A percentile compares a stretch with the other conserved stretches of the same genome.
These are phyloP conservation scores for Cryptosporidium ryanae DNA, from an alignment of 169 alveolate species.

Conservation along the genomic window DNA sequence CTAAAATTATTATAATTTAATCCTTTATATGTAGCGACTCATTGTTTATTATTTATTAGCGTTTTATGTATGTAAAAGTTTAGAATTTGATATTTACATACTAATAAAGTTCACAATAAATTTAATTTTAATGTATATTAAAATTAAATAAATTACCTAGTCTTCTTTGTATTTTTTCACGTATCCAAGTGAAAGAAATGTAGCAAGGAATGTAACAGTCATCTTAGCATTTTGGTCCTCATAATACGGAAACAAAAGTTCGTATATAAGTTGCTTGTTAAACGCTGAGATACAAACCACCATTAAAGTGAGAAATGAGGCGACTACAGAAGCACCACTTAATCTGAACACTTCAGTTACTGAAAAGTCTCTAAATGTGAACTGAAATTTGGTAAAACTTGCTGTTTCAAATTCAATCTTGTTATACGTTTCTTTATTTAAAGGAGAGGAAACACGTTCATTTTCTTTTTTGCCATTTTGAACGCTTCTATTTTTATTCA, in stretches of 20 bases:
- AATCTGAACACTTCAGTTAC: conserved; percentile 62
- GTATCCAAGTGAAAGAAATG: conserved; percentile 61
- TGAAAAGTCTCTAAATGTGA: conserved; percentile 63
- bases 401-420: conserved; percentile 6
- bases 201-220: conserved; percentile 55
- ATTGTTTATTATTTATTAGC: too few relatives aligned
- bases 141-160: not conserved
- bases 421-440: not conserved
- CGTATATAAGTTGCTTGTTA: conserved; percentile 64
- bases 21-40: too few relatives aligned
- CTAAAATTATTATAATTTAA: not conserved
- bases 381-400: conserved; percentile 35
- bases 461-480: not conserved
- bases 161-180: conserved; percentile 26
- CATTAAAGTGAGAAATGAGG: conserved; percentile 55
- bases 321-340: conserved; percentile 65
- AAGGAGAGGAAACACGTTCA: not conserved
- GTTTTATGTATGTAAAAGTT: too few relatives aligned
- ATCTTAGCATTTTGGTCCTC: conserved; percentile 44
- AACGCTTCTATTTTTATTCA: not conserved
- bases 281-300: conserved; percentile 68
- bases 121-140: too few relatives aligned
- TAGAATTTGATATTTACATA: too few relatives aligned
- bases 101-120: too few relatives aligned
- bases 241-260: conserved; percentile 59